A percentile compares a stretch with the other conserved stretches of the same genome.
phyloP scores from a whole-genome alignment of 495 filamentous ascomycete genomes.

The Pseudomonodictys pantanalensis region DNA sequence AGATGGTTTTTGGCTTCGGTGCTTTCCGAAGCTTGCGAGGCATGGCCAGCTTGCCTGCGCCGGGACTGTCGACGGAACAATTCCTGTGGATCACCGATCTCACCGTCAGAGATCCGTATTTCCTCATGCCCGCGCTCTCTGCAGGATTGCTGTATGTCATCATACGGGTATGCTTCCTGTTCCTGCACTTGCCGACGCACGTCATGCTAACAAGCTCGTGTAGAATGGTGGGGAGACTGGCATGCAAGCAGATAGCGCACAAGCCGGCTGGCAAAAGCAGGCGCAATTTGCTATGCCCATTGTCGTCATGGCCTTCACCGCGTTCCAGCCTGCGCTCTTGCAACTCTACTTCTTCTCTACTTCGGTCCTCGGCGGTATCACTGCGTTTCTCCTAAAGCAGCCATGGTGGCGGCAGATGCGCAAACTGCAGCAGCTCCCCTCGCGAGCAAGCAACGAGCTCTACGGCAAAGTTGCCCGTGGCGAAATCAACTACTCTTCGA shows the following conservation, averaged over 20 bases:
- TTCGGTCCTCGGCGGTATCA: slow-evolving; percentile 54
- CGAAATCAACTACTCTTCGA: not conserved
- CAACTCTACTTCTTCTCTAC: slow-evolving; percentile 69
- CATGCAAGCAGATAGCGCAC: slow-evolving; percentile 35
- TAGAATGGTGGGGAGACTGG: slow-evolving; percentile 57
- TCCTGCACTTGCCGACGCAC: not conserved
- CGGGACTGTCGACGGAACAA: slow-evolving; percentile 66
- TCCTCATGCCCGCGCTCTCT: slow-evolving; percentile 62
- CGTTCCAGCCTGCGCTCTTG: slow-evolving; percentile 62
- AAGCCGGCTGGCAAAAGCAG: slow-evolving; percentile 46
- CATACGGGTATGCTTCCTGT: slow-evolving; percentile 53
- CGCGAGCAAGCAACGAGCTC: not conserved
- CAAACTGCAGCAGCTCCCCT: slow-evolving; percentile 52
- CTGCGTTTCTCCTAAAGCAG: slow-evolving; percentile 56
- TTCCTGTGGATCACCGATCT: slow-evolving; percentile 77
- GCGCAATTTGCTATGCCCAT: slow-evolving; percentile 60
- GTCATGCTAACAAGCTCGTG: slow-evolving; percentile 16
- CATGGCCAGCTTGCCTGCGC: slow-evolving; percentile 77
- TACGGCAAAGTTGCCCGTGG: not conserved
- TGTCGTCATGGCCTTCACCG: slow-evolving; percentile 60
- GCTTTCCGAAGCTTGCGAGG: slow-evolving; percentile 71
- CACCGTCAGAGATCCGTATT: slow-evolving; percentile 71
- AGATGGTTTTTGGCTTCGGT: slow-evolving; percentile 72
- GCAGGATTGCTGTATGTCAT: slow-evolving; percentile 51
- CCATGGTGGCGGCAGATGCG: slow-evolving; percentile 49